phyloP scores from a whole-genome alignment of 2,329 filamentous ascomycete species.

The Apiospora arundinis region DNA sequence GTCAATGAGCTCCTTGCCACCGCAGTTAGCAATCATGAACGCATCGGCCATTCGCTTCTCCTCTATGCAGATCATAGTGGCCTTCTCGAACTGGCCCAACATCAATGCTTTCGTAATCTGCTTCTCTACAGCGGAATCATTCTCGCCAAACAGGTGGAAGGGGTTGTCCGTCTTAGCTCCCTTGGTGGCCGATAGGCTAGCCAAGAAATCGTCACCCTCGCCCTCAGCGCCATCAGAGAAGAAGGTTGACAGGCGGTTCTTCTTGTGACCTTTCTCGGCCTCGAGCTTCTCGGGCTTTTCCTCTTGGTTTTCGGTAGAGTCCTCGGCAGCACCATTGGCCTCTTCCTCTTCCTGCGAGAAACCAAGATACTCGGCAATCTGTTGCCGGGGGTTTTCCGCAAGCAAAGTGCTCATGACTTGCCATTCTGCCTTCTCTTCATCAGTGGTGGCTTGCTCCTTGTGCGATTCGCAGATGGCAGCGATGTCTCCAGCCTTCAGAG shows the following conservation, averaged over 20 bases:
- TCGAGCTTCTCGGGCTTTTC: conserved; percentile 48
- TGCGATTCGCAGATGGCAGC: conserved; percentile 80
- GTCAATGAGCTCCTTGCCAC: conserved; percentile 89
- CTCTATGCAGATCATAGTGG: conserved; percentile 85
- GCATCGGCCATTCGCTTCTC: conserved; percentile 93
- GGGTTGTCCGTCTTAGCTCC: conserved; percentile 92
- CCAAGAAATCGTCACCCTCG: conserved; percentile 85
- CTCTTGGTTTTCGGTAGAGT: conserved; percentile 37
- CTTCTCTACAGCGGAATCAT: conserved; percentile 85
- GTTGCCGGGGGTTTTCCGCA: conserved; percentile 82
- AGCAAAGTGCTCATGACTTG: conserved; percentile 89
- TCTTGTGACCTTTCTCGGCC: conserved; percentile 52
- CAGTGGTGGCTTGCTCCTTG: conserved; percentile 75
- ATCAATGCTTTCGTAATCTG: conserved; percentile 87
- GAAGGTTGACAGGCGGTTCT: conserved; percentile 76
- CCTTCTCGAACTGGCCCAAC: conserved; percentile 88
- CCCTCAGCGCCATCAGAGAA: conserved; percentile 73
- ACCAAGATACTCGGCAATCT: conserved; percentile 89
- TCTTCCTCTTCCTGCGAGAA: conserved; percentile 73
- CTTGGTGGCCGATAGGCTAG: conserved; percentile 84
- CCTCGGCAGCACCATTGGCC: conserved; percentile 56
- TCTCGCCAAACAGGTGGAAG: conserved; percentile 85
- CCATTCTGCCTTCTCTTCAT: conserved; percentile 97
- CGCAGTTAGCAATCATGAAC: conserved; percentile 97
- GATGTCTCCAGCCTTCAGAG: conserved; percentile 79